These are phyloP conservation scores for Thielaviopsis musarum DNA, from an alignment of 2,329 filamentous ascomycete genomes.

Conservation along the genomic window DNA sequence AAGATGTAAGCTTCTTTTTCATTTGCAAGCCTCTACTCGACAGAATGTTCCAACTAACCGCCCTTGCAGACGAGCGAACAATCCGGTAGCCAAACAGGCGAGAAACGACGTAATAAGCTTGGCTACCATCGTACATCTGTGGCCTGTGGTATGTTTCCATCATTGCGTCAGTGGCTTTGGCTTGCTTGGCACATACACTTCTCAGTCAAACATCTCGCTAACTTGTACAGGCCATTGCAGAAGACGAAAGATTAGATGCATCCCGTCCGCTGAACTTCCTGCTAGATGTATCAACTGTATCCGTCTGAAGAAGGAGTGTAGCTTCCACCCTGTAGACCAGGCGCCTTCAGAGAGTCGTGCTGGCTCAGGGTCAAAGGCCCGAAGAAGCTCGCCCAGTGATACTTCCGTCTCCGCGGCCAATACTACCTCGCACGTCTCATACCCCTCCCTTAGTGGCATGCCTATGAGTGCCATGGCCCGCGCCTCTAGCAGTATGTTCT, in stretches of 20 bases:
- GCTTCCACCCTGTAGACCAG: slow-evolving; percentile 76
- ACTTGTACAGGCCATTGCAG: slow-evolving; percentile 60
- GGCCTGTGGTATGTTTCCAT: slow-evolving; percentile 67
- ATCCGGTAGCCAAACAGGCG: slow-evolving; percentile 20
- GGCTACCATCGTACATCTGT: slow-evolving; percentile 92
- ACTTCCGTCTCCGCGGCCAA: neutral
- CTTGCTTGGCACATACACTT: neutral
- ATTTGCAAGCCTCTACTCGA: slow-evolving; percentile 21
- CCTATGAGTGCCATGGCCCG: neutral
- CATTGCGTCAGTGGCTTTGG: too few species aligned
- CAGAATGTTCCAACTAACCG: neutral
- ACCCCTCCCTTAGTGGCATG: neutral
- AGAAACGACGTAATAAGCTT: slow-evolving; percentile 66
- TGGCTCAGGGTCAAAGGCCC: slow-evolving; percentile 23
- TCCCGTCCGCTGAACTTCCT: slow-evolving; percentile 55
- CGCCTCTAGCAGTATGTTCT: neutral
- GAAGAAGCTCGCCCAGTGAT: neutral
- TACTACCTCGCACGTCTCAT: neutral
- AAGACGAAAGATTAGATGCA: slow-evolving; percentile 81
- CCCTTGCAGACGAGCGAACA: neutral
- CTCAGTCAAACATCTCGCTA: neutral
- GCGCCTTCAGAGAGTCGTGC: slow-evolving; percentile 31
- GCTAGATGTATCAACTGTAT: slow-evolving; percentile 85
- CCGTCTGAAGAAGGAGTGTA: slow-evolving; percentile 83
- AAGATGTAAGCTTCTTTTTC: slow-evolving; percentile 18